Evolutionary conservation across 2,329 filamentous ascomycete genomes (phyloP).

Genomic region (Beauveria sp.): DNA sequence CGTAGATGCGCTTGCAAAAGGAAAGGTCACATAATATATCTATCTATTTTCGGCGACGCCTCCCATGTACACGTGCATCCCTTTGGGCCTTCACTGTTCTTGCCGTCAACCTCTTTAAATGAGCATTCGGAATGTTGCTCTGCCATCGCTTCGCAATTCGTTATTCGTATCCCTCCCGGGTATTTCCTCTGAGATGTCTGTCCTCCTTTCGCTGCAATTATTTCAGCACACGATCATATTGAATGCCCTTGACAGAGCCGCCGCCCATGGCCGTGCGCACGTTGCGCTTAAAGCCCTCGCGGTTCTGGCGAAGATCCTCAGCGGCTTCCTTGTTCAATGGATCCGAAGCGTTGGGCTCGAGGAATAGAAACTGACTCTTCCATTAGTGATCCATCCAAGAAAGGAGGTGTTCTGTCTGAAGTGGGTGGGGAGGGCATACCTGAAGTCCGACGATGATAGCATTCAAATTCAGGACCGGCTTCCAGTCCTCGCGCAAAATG

Average conservation of each 20-base stretch:
- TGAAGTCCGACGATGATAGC: constrained; percentile 92
- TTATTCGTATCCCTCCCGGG: neutral
- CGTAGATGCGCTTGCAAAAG: neutral
- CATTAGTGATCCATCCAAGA: neutral
- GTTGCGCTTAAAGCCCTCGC: constrained; percentile 87
- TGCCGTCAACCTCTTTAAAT: neutral
- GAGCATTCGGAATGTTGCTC: neutral
- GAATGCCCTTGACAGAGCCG: constrained; percentile 62
- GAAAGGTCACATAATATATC: too few relatives aligned
- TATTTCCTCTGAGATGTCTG: too few relatives aligned
- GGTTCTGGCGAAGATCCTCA: constrained; percentile 77
- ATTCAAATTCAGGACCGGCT: constrained; percentile 93
- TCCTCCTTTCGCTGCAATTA: constrained; percentile 25
- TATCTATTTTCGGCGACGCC: neutral
- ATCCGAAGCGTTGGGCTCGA: constrained; percentile 94
- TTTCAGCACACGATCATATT: constrained; percentile 73
- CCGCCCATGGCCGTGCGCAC: constrained; percentile 79
- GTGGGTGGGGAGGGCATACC: constrained; percentile 37
- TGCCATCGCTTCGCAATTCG: neutral
- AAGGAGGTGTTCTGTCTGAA: neutral
- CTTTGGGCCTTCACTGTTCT: neutral
- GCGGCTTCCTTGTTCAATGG: constrained; percentile 98
- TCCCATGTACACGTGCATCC: neutral
- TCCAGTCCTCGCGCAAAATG: constrained; percentile 97
- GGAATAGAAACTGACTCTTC: constrained; percentile 74